These are phyloP conservation scores for Mytilinidion resinicola DNA, from an alignment of 495 filamentous ascomycete genomes.

Conservation along the genomic window DNA sequence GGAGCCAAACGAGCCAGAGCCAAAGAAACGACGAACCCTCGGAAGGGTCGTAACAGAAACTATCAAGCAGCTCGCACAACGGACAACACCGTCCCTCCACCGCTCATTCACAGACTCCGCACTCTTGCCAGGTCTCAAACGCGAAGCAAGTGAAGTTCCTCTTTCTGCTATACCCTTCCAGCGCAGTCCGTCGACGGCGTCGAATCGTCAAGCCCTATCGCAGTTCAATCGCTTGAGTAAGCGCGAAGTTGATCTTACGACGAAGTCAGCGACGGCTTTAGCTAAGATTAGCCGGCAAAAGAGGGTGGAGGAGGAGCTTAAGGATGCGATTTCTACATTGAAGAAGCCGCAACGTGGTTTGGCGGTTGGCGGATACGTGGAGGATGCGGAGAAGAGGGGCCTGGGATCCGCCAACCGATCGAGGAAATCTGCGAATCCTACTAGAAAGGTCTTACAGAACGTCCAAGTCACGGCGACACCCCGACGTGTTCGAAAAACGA, in stretches of 20 bases:
- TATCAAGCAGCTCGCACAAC: constrained; percentile 39
- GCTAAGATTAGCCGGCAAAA: constrained; percentile 68
- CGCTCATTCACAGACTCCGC: constrained; percentile 62
- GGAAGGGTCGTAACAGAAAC: constrained; percentile 65
- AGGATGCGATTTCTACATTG: constrained; percentile 73
- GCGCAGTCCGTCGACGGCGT: constrained; percentile 33
- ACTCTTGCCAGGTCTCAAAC: constrained; percentile 50
- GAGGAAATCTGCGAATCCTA: constrained; percentile 56
- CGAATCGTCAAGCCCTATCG: constrained; percentile 16
- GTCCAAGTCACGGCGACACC: constrained; percentile 36
- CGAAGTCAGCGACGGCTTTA: constrained; percentile 51
- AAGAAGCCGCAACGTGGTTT: constrained; percentile 82
- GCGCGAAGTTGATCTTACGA: constrained; percentile 62
- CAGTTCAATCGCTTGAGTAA: constrained; percentile 50
- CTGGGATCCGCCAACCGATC: constrained; percentile 23
- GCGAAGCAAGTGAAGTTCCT: constrained; percentile 57
- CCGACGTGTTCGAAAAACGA: constrained; percentile 15
- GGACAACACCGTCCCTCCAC: constrained; percentile 45
- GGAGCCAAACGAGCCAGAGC: constrained; percentile 46
- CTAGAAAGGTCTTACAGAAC: constrained; percentile 47
- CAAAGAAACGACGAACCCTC: constrained; percentile 52
- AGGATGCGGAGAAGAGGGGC: constrained; percentile 60
- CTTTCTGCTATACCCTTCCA: constrained; percentile 46
- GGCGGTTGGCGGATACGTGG: constrained; percentile 64
- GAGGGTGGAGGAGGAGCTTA: constrained; percentile 69